Conservation (phyloP, 2,329 filamentous ascomycete species). For the Xylariaceae sp. region DNA sequence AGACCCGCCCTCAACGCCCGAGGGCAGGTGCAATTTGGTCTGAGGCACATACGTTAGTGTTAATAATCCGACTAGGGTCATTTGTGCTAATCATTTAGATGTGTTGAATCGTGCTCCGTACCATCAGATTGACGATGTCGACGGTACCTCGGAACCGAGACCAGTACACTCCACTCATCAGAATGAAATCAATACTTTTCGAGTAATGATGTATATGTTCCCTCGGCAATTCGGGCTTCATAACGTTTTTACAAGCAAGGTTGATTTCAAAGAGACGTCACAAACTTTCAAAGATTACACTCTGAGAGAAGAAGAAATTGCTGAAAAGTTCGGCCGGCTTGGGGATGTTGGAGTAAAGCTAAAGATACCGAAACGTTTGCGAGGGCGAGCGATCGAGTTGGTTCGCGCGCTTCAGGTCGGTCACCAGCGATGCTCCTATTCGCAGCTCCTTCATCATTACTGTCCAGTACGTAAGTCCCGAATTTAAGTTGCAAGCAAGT, state of each 20-base stretch:
- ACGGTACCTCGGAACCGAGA: background rate
- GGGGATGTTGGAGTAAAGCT: constrained; percentile 22
- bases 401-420: constrained; percentile 65
- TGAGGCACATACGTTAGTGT: constrained; percentile 73
- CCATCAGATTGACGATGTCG: constrained; percentile 9
- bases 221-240: constrained; percentile 85
- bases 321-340: constrained; percentile 31
- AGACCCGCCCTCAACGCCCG: constrained; percentile 66
- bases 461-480: constrained; percentile 52
- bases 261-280: constrained; percentile 61
- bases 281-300: constrained; percentile 83
- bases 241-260: constrained; percentile 79
- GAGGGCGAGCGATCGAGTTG: constrained; percentile 57
- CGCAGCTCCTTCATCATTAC: constrained; percentile 73
- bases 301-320: constrained; percentile 77
- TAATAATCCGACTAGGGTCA: background rate
- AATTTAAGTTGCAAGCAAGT: background rate
- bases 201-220: constrained; percentile 89
- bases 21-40: constrained; percentile 66
- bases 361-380: constrained; percentile 62
- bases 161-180: constrained; percentile 16
- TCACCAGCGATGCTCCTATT: constrained; percentile 74
- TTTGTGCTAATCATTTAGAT: constrained; percentile 49
- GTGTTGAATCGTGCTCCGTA: constrained; percentile 69
- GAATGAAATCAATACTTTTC: constrained; percentile 54